Base-by-base conservation (phyloP, 495 filamentous ascomycete genomes). In the Elasticomyces elasticus region DNA sequence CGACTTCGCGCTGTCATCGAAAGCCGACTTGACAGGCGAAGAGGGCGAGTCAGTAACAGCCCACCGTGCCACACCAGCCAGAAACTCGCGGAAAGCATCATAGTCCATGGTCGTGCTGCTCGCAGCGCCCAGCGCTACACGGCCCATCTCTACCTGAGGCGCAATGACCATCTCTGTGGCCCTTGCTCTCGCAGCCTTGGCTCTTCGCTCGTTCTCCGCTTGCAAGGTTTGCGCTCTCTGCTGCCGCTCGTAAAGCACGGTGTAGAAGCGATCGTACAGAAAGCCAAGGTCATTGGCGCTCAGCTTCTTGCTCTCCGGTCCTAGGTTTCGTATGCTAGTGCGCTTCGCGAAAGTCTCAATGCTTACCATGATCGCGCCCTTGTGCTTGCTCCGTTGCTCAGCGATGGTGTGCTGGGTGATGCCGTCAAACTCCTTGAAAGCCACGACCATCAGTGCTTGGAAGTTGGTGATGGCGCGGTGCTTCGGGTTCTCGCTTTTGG, bases 291-390 rank as follows among this genome's bases (percentile, higher is more conserved):
- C 94, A 27, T 91, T 87, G 19, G 83, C 72, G 63, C 79, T 87
- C 28, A 98, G 72, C 43, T 85, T 78, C 67, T 96, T 97, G 71
- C 88, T 94, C 52, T 97, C 92, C 2, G 90, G 91, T 0, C 92
- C 92, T 28, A 98, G 81, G 57, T 98, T 98, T 20, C 92, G 77
- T 53, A 98, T 94, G 15, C 89, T 91, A 2, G 92, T 98, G 54
- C 92, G 83, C 66, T 96, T 98, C 26, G 94, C 88, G 62, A 98
- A 98, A 54, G 78, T 95, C 70, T 97, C 94, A 59, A 98, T 98
- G 57, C 86, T 95, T 60, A 85, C 86, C 27, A 98, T 70, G 12
- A 98, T 89, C 2, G 83, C 82, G 63, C 89, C 87, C 68, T 95
- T 97, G 69, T 95, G 89, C 65, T 89, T 95, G 15, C 83, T 74